phyloP scores from a whole-genome alignment of 192 early-diverging fungal genomes.

The Linnemannia zychae region DNA sequence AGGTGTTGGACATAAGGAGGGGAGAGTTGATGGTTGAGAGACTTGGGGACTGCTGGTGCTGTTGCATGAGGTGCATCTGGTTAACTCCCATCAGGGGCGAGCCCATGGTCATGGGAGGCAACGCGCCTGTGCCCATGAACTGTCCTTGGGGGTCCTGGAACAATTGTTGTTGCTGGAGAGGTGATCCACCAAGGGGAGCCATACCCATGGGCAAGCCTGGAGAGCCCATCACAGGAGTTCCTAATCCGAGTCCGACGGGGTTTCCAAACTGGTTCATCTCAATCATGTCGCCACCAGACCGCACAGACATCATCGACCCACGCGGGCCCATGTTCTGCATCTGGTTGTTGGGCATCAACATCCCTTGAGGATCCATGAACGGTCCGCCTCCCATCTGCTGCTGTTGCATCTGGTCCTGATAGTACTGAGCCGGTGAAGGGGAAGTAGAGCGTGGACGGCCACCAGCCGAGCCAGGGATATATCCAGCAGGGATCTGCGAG shows the following conservation, averaged over 20 bases:
- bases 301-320: constrained; percentile 16
- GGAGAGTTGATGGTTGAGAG: not conserved
- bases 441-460: constrained; percentile 22
- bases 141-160: constrained; percentile 25
- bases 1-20: not conserved
- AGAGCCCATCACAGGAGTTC: constrained; percentile 28
- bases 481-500: constrained; percentile 23
- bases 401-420: not conserved
- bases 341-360: constrained; percentile 21
- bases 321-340: not conserved
- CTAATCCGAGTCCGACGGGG: constrained; percentile 41
- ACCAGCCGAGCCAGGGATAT: constrained; percentile 29
- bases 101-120: constrained; percentile 13
- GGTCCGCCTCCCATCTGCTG: constrained; percentile 14
- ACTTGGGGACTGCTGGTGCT: constrained; percentile 5
- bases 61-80: constrained; percentile 17
- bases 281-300: constrained; percentile 20
- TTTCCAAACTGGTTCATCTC: constrained; percentile 42
- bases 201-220: not conserved
- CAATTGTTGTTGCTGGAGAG: constrained; percentile 25
- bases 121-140: constrained; percentile 4
- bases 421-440: constrained; percentile 18
- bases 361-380: constrained; percentile 43
- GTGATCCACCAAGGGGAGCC: constrained; percentile 15
- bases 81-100: constrained; percentile 24